Evolutionary conservation across 2,329 filamentous ascomycete species (phyloP), one percentile per base, ranked within the genome.

Genomic region (Penicillium glabrum): DNA sequence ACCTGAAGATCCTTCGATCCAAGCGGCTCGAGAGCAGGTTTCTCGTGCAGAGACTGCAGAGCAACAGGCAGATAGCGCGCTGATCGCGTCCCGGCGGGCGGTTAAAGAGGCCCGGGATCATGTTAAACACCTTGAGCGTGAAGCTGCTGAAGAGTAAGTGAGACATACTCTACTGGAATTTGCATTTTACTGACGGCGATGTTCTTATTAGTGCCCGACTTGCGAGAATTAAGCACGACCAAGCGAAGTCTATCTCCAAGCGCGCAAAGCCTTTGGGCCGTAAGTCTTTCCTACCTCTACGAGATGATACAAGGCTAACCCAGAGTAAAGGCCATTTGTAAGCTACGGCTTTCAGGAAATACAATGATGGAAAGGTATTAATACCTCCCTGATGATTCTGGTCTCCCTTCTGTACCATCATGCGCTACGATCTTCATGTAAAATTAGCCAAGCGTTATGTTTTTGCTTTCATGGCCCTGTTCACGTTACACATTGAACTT

Each of bases 181-280:
- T 16, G 23, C 21, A 35, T 24, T 21, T 27, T 3, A 29, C 24
- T 33, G 19, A 27, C 24, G 29, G 33, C 7, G 7, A 13, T 8
- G 14, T 4, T 31, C 11, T 10, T 7, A 39, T 5, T 31, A 73
- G 69, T 68, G 83, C 86, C 2, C 77, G 86, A 23, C 72, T 82
- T 43, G 87, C 87, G 1, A 87, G 85, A 80, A 83, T 89, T 51
- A 89, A 90, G 82, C 82, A 87, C 73, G 79, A 80, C 51, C 84
- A 89, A 67, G 87, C 86, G 1, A 81, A 79, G 64, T 83, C 85
- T 66, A 81, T 89, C 29, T 86, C 83, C 6, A 89, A 88, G 83
- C 79, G 86, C 51, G 86, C 85, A n/a, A 86, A 86, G 72, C 81
- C 83, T n/a, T 82, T 89, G 57, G 87, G 87, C 54, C 83, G 86